Conservation (phyloP, 805 yeast species). For the Kodamaea neixiangensis region DNA sequence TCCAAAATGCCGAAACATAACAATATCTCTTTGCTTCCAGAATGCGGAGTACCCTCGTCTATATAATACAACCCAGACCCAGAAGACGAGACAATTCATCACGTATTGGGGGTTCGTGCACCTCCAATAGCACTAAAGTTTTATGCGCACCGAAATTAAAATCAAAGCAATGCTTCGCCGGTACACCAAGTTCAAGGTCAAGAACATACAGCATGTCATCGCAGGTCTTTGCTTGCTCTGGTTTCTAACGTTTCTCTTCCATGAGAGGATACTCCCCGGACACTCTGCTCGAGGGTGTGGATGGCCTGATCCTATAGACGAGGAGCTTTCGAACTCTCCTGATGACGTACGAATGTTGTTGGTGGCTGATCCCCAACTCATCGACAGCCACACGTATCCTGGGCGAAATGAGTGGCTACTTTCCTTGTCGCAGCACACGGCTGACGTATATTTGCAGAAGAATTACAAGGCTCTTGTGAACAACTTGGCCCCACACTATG, state of each 20-base stretch:
- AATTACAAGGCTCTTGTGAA: constrained; percentile 37
- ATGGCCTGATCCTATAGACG: constrained; percentile 27
- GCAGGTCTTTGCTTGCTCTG: constrained; percentile 18
- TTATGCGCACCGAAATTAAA: neutral
- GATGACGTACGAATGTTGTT: constrained; percentile 31
- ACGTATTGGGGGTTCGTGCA: too few relatives aligned
- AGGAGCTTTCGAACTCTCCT: neutral
- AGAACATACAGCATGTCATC: constrained; percentile 6
- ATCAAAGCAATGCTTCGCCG: neutral
- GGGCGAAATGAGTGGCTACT: constrained; percentile 35
- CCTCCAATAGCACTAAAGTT: neutral
- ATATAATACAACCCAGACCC: too few relatives aligned
- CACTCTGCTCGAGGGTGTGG: constrained; percentile 27
- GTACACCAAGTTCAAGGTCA: neutral
- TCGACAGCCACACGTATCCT: constrained; percentile 47
- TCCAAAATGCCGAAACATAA: too few relatives aligned
- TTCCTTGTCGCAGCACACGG: constrained; percentile 41
- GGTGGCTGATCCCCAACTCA: constrained; percentile 47
- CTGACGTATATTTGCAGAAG: constrained; percentile 38
- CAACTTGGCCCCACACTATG: constrained; percentile 35
- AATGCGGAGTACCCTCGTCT: too few relatives aligned
- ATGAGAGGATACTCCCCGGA: constrained; percentile 35
- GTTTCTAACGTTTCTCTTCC: constrained; percentile 31
- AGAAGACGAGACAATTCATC: too few relatives aligned
- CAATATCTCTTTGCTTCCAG: too few relatives aligned